Conservation (phyloP, 495 filamentous ascomycete genomes). For the Gamarada debralockiae region DNA sequence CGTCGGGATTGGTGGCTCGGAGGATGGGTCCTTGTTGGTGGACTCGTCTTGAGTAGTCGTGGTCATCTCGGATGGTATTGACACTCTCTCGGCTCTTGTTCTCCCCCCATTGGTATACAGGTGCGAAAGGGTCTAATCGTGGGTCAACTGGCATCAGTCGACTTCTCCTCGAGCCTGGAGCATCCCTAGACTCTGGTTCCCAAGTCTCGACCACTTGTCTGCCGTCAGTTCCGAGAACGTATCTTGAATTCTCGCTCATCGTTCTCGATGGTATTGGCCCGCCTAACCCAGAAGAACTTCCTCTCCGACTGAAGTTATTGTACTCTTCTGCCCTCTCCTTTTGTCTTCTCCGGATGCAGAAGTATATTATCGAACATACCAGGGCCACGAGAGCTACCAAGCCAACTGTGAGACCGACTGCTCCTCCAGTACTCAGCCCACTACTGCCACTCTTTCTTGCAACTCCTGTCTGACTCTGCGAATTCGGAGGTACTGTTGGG, state of each 20-base stretch:
- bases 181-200: slow-evolving; percentile 13
- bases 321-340: slow-evolving; percentile 3
- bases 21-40: slow-evolving; percentile 38
- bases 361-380: slow-evolving; percentile 13
- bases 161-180: slow-evolving; percentile 36
- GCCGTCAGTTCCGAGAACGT: slow-evolving; percentile 27
- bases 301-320: slow-evolving; percentile 9
- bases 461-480: neutral
- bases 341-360: slow-evolving; percentile 13
- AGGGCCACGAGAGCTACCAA: slow-evolving; percentile 20
- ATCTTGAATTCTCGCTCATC: slow-evolving; percentile 27
- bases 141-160: slow-evolving; percentile 50
- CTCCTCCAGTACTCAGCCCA: slow-evolving; percentile 30
- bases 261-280: slow-evolving; percentile 16
- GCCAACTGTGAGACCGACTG: slow-evolving; percentile 32
- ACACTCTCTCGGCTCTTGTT: slow-evolving; percentile 49
- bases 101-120: slow-evolving; percentile 40
- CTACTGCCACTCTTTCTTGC: neutral
- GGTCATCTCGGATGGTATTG: slow-evolving; percentile 50
- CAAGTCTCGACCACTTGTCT: slow-evolving; percentile 24
- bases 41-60: slow-evolving; percentile 48
- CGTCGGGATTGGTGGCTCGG: slow-evolving; percentile 49
- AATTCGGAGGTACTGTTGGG: slow-evolving; percentile 31
- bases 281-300: slow-evolving; percentile 11
- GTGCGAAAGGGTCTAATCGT: slow-evolving; percentile 48